These are phyloP conservation scores for Candida krabiensis DNA, from an alignment of 805 yeast genomes.

Conservation along the genomic window DNA sequence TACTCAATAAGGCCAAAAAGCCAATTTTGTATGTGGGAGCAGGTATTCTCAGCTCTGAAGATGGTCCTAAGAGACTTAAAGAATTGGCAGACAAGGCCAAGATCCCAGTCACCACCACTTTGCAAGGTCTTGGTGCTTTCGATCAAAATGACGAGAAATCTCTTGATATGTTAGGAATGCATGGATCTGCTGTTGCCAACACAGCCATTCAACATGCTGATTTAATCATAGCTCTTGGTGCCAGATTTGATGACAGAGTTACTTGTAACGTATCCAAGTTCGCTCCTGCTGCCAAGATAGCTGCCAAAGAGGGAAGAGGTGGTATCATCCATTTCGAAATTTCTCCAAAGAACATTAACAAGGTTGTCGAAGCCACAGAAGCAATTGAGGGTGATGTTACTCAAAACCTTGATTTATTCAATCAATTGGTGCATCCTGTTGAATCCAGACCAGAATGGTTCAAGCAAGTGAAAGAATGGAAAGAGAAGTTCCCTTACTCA, in stretches of 20 bases:
- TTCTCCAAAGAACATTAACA: constrained; percentile 94
- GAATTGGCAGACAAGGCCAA: constrained; percentile 87
- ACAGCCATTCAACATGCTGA: constrained; percentile 93
- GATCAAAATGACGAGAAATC: constrained; percentile 91
- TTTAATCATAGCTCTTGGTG: constrained; percentile 90
- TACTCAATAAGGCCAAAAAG: constrained; percentile 78
- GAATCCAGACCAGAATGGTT: constrained; percentile 80
- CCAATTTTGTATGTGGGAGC: constrained; percentile 92
- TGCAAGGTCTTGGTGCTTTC: constrained; percentile 92
- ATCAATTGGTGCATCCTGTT: constrained; percentile 69
- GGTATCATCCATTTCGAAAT: constrained; percentile 97
- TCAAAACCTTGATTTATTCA: constrained; percentile 65
- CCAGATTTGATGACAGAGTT: constrained; percentile 98
- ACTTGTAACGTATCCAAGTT: constrained; percentile 82
- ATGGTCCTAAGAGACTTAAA: constrained; percentile 76
- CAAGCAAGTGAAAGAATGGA: constrained; percentile 73
- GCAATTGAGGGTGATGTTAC: constrained; percentile 97
- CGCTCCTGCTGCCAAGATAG: constrained; percentile 91
- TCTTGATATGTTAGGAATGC: constrained; percentile 97
- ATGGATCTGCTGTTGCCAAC: constrained; percentile 94
- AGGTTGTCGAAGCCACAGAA: constrained; percentile 94
- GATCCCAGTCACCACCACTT: constrained; percentile 94
- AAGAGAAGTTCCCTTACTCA: constrained; percentile 78
- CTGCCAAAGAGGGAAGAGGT: constrained; percentile 86
- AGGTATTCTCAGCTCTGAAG: constrained; percentile 77